Evolutionary conservation across 495 filamentous ascomycete genomes (phyloP), one percentile per base, ranked within the genome.

Genomic region (Aspergillus baeticus): DNA sequence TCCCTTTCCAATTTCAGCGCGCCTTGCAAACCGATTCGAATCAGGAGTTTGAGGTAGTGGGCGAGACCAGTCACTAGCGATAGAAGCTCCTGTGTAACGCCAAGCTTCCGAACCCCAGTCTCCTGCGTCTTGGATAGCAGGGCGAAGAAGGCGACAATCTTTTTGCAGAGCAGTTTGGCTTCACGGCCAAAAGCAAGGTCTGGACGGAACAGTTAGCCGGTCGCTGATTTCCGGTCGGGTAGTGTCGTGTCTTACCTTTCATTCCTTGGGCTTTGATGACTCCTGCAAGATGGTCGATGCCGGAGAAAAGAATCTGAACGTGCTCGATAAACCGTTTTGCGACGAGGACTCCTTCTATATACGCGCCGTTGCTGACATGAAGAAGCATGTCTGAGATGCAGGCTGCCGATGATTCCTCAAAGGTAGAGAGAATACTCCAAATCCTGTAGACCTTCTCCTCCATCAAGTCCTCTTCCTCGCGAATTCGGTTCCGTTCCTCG

Each of bases 361-460:
- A 98, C 11, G 89, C 91, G 6, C 94, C 95, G 69, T 99, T 99
- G 78, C 95, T 98, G 41, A 99, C 95, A 69, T 99, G 92, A 42
- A 99, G 80, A 23, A 99, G 87, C 95, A 99, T 99, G 64, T 99
- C 95, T 5, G 95, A 98, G 56, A 99, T 99, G 74, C 95, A 98
- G 15, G 92, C 92, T 11, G 95, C 95, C 8, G 92, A 96, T 1
- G 92, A 95, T 69, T 99, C 95, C 68, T 99, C 95, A 62, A 97
- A 99, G 13, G 90, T 89, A 6, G 94, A 97, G 1, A 99, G 80
- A 15, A 96, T 94, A 67, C 92, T 96, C 95, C 95, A 99, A 51
- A 99, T 99, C 64, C 86, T 87, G 69, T 95, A 96, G 11, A 99
- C 95, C 62, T 98, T 99, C 61, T 93, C 88, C 65, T 99, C 95